Base-by-base conservation (phyloP, 495 filamentous ascomycete species). In the Pseudomonodictys pantanalensis region DNA sequence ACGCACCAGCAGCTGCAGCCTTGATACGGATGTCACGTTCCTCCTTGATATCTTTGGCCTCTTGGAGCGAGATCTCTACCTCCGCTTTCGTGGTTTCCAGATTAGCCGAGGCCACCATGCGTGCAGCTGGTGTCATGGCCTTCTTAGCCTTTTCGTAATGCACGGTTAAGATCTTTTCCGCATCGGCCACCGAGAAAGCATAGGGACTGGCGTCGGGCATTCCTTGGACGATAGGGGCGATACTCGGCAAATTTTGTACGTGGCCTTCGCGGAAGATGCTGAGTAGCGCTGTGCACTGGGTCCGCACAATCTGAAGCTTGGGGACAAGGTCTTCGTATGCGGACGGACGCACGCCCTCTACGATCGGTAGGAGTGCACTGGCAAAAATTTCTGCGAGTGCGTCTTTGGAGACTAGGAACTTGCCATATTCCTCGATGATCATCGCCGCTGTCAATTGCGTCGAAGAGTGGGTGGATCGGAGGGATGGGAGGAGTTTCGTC, bases 211-310 rank as follows among this genome's bases (percentile, higher is more conserved):
- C 91, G 67, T 91, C 88, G 1, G 86, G 71, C 60, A 97, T 92
- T 18, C 93, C 95, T 76, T 97, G 93, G 22, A 95, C 89, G 35
- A 97, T 85, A 29, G 91, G 88, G 52, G 95, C 89, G 33, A 97
- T 81, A 10, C 75, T 75, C 2, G 93, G 92, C 43, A 97, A 70
- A 68, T 86, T 75, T 39, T 85, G 75, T 11, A 96, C 83, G 68
- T 91, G 89, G 23, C 86, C 89, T 57, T 89, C 82, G 58, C 96
- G 91, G 81, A 97, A 97, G 25, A 89, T 78, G 70, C 91, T 95
- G 57, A 97, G 75, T 29, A 98, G 75, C 32, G 91, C 88, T 56
- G 90, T 87, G 69, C 92, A 96, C 69, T 95, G 93, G 7, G 91
- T 87, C 51, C 92, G 86, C 20, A 90, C 89, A 38, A 95, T 83